Evolutionary conservation across 495 filamentous ascomycete genomes (phyloP).

Genomic region (Aspergillus incahuasiensis): DNA sequence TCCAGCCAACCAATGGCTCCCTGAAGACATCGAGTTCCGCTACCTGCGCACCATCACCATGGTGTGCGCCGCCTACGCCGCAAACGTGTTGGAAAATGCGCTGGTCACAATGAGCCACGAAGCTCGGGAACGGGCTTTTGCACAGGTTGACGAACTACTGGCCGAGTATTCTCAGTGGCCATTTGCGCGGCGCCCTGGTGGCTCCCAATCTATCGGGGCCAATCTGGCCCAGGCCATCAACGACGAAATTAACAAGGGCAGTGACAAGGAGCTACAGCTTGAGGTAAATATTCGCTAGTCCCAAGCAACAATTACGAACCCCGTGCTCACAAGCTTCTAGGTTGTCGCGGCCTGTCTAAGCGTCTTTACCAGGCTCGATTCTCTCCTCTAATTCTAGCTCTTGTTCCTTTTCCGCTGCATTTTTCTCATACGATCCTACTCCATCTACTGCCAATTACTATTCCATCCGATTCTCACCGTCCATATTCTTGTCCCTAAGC

Average conservation of each 20-base stretch:
- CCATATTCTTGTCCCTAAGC: slow-evolving; percentile 6
- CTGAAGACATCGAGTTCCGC: slow-evolving; percentile 89
- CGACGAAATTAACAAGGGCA: slow-evolving; percentile 78
- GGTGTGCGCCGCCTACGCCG: slow-evolving; percentile 97
- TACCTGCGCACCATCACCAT: slow-evolving; percentile 88
- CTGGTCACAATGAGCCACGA: slow-evolving; percentile 90
- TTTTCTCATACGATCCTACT: slow-evolving; percentile 12
- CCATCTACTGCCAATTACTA: slow-evolving; percentile 11
- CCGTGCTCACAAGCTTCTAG: too few relatives aligned
- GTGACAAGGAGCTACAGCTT: slow-evolving; percentile 90
- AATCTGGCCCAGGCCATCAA: slow-evolving; percentile 85
- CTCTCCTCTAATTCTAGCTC: slow-evolving; percentile 59
- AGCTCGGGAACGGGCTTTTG: slow-evolving; percentile 86
- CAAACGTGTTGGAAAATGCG: slow-evolving; percentile 98
- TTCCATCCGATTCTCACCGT: slow-evolving; percentile 12
- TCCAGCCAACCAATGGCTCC: slow-evolving; percentile 75
- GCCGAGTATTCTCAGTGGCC: slow-evolving; percentile 97
- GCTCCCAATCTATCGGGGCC: slow-evolving; percentile 76
- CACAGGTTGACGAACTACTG: slow-evolving; percentile 92
- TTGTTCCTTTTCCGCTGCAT: slow-evolving; percentile 7
- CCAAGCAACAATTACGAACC: background rate
- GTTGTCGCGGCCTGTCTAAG: slow-evolving; percentile 92
- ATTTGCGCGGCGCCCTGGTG: slow-evolving; percentile 74
- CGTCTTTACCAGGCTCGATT: slow-evolving; percentile 95
- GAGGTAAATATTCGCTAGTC: too few relatives aligned